Evolutionary conservation across 2,329 filamentous ascomycete species (phyloP).

Genomic region (Magnaporthiopsis poae): DNA sequence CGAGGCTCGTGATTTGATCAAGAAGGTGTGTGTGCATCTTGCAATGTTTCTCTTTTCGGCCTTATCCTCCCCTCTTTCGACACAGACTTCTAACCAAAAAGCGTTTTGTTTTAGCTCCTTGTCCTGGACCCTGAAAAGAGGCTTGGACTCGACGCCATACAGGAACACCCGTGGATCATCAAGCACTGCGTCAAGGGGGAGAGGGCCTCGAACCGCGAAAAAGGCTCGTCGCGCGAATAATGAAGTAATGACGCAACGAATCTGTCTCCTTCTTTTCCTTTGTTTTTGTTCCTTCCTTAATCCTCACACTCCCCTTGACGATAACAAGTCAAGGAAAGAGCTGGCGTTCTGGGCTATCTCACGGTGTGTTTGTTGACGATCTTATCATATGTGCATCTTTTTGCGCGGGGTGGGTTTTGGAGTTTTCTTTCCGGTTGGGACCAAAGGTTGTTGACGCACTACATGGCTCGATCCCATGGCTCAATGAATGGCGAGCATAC

Average conservation of each 20-base stretch:
- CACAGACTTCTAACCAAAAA: conserved; percentile 10
- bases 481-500: neutral
- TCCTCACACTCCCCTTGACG: neutral
- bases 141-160: conserved; percentile 78
- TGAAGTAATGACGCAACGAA: neutral
- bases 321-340: too few relatives aligned
- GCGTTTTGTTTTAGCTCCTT: conserved; percentile 50
- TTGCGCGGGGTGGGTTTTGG: neutral
- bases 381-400: conserved; percentile 1
- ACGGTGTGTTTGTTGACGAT: neutral
- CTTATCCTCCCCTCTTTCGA: too few relatives aligned
- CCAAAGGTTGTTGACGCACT: neutral
- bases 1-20: conserved; percentile 86
- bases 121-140: conserved; percentile 90
- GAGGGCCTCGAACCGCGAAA: conserved; percentile 41
- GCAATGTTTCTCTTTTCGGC: neutral
- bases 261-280: neutral
- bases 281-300: neutral
- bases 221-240: conserved; percentile 17
- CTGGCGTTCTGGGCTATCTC: neutral
- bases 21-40: conserved; percentile 48
- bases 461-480: conserved; percentile 8
- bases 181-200: conserved; percentile 77
- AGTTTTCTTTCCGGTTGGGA: neutral
- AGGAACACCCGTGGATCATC: conserved; percentile 88